Base-by-base conservation (phyloP, 1,139 yeast genomes). In the Yamadazyma blattariae region DNA sequence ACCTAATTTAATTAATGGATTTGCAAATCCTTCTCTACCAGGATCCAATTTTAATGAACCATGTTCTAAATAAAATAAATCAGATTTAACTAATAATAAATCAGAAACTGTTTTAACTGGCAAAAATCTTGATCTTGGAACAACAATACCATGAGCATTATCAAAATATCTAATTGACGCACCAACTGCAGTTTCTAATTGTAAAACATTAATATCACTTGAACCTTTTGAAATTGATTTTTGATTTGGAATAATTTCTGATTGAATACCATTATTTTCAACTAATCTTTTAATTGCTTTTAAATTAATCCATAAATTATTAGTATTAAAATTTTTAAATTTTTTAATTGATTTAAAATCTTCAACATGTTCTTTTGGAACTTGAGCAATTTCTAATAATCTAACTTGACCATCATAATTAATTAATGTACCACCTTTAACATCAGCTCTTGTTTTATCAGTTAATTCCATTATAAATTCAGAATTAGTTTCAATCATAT, bases 391-490 rank as follows among this genome's bases (percentile, higher is more conserved):
- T 69, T 92, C 98, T 55, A 92, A 77, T 57, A 92, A 77, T 66
- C 97, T 82, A 42, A 92, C 96, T 56, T 84, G 82, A 44, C 97
- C 97, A 52, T 89, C 94, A 64, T 94, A 92, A 66, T 88, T 89
- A 61, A 92, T 90, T 61, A 92, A 79, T 50, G 98, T 92, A 74
- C 98, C 98, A 72, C 98, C 98, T 71, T 92, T 92, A 56, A 92
- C 98, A 64, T 92, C 98, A 32, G 98, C 98, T 66, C 98, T 83
- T 37, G 98, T 92, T 74, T 92, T 92, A 68, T 92, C 96, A 40
- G 98, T 94, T 62, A 92, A 79, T 69, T 92, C 98, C 98, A 92
- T 92, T 54, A 92, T 82, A 64, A 90, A 92, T 69, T 94, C 97
- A 38, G 96, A 80, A 36, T 83, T 83, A 31, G 95, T 78, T 54